phyloP scores from a whole-genome alignment of 1,139 yeast species.

The Lodderomyces oxycetoniae region DNA sequence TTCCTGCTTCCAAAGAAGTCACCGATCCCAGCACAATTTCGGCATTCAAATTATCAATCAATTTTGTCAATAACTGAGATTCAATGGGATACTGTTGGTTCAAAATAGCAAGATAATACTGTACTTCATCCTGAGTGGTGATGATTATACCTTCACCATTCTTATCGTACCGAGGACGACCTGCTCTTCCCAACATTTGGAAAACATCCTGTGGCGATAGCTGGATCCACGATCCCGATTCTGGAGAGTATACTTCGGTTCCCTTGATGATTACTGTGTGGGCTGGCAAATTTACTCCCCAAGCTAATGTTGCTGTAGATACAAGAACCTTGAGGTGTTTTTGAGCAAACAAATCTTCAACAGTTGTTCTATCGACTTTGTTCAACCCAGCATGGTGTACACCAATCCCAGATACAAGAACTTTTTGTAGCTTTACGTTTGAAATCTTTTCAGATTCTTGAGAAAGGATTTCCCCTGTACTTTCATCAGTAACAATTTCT shows the following conservation, averaged over 20 bases:
- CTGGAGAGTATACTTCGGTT: constrained; percentile 91
- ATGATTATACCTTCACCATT: constrained; percentile 93
- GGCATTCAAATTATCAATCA: constrained; percentile 79
- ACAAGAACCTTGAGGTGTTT: constrained; percentile 80
- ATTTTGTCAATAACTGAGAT: constrained; percentile 68
- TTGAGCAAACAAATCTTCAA: constrained; percentile 85
- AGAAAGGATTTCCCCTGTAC: constrained; percentile 57
- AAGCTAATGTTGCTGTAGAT: constrained; percentile 93
- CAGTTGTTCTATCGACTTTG: constrained; percentile 65
- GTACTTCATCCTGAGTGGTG: constrained; percentile 80
- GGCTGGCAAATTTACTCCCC: constrained; percentile 99
- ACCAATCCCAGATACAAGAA: constrained; percentile 74
- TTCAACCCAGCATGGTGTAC: constrained; percentile 93
- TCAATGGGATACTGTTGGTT: constrained; percentile 93
- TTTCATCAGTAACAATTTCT: constrained; percentile 51
- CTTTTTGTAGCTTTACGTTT: constrained; percentile 52
- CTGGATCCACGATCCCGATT: constrained; percentile 82
- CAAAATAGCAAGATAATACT: constrained; percentile 80
- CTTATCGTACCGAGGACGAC: constrained; percentile 90
- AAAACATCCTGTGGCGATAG: constrained; percentile 89
- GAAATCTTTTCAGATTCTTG: constrained; percentile 58
- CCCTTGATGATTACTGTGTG: constrained; percentile 95
- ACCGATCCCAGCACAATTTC: constrained; percentile 78
- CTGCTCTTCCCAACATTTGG: constrained; percentile 97
- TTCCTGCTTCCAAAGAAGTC: constrained; percentile 57